Evolutionary conservation across 352 stramenopile species (phyloP), one percentile per base, ranked within the genome.

Genomic region (Phytophthora uliginosa): DNA sequence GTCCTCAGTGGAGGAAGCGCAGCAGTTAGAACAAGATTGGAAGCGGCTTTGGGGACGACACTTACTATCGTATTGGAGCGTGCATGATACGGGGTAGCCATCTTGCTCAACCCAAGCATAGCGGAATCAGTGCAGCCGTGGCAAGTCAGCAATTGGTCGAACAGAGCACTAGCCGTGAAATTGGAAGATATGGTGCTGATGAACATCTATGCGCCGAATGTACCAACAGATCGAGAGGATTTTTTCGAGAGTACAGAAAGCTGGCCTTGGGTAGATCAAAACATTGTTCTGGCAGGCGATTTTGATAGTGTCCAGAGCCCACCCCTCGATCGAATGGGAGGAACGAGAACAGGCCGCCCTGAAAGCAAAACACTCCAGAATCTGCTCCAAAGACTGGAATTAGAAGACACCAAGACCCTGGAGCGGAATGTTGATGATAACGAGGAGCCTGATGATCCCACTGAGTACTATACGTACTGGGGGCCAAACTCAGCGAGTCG

Each of bases 231-330:
- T 6, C 18, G 51, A 33, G 55, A 61, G 36, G 3, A 0, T 7
- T 50, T 61, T 33, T 61, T 61, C 34, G 22, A 18, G 1, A 2
- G 4, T 17, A 33, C 52, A 34, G 33, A 31, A n/a, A 9, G 33
- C 3, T 61, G 20, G 36, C 34, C 36, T 0, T 51, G 36, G 34
- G 34, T 2, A 2, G 33, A 50, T 1, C 6, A 33, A 7, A 9
- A 8, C 24, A 12, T 31, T 3, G 28, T 61, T 34, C n/a, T 61
- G 3, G 20, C 33, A 10, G 33, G 55, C 2, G 34, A 52, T 38
- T 61, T 61, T n/a, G 52, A 61, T n/a, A 50, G 55, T 33, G 55
- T 51, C 1, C 55, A 61, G 50, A 61, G 34, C n/a, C 55, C 55
- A 15, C 55, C 34, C 17, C n/a, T 61, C 0, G 28, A 61, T 20